A percentile compares a stretch with the other conserved stretches of the same genome.
These are phyloP conservation scores for Ogataea haglerorum DNA, from an alignment of 805 yeast species.

Conservation along the genomic window DNA sequence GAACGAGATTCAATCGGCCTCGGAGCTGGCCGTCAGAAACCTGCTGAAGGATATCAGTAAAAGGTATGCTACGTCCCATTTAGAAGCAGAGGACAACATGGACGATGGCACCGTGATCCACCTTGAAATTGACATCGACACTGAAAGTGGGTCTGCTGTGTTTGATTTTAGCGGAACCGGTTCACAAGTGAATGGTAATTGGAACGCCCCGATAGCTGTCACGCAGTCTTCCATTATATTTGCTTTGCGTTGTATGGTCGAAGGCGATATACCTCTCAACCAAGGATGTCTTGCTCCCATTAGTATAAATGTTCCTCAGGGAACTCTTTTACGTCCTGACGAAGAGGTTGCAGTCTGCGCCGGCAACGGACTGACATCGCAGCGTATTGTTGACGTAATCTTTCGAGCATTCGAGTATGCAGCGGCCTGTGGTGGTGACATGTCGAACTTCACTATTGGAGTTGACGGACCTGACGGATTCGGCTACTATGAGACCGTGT, in stretches of 20 bases:
- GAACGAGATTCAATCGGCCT: conserved; percentile 76
- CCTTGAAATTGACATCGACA: conserved; percentile 48
- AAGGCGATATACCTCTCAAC: conserved; percentile 83
- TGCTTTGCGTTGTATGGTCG: conserved; percentile 77
- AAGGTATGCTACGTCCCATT: conserved; percentile 35
- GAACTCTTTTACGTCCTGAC: conserved; percentile 30
- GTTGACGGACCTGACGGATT: conserved; percentile 41
- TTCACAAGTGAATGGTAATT: conserved; percentile 77
- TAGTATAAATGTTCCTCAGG: conserved; percentile 22
- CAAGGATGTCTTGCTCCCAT: conserved; percentile 70
- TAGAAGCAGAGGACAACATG: conserved; percentile 61
- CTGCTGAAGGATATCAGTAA: conserved; percentile 43
- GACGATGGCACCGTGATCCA: conserved; percentile 74
- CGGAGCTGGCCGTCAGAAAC: conserved; percentile 61
- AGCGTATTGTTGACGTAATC: conserved; percentile 49
- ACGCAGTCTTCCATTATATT: conserved; percentile 84
- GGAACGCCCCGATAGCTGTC: conserved; percentile 90
- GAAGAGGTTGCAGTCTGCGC: conserved; percentile 48
- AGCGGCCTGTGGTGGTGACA: conserved; percentile 55
- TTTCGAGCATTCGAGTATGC: conserved; percentile 52
- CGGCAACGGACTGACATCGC: conserved; percentile 54
- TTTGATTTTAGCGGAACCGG: conserved; percentile 88
- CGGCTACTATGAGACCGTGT: conserved; percentile 51
- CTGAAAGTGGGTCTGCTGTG: conserved; percentile 48
- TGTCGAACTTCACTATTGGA: conserved; percentile 54